phyloP scores from a whole-genome alignment of 306 rosid genomes.

The Castanopsis chinensis region DNA sequence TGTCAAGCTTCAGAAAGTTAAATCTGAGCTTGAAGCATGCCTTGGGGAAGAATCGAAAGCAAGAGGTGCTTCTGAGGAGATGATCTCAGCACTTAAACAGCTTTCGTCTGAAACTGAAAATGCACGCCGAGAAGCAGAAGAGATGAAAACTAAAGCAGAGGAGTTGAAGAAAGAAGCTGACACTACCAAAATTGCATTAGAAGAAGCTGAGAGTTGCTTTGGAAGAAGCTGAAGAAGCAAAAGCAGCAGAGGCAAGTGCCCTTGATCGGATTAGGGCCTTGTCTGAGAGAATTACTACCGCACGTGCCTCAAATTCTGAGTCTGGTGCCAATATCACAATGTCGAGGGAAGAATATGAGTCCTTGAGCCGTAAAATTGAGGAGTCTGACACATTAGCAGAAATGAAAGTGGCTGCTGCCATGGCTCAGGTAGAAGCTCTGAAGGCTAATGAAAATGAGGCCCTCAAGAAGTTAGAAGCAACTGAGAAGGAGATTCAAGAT shows the following conservation, averaged over 20 bases:
- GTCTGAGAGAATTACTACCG: slow-evolving; percentile 74
- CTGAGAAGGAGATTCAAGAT: slow-evolving; percentile 76
- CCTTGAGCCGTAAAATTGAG: slow-evolving; percentile 79
- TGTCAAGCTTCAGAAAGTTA: slow-evolving; percentile 67
- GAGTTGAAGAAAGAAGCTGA: slow-evolving; percentile 75
- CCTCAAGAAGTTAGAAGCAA: slow-evolving; percentile 58
- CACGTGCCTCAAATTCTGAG: slow-evolving; percentile 87
- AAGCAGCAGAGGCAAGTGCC: slow-evolving; percentile 75
- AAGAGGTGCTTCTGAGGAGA: slow-evolving; percentile 73
- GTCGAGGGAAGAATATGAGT: slow-evolving; percentile 79
- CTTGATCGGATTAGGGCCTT: slow-evolving; percentile 69
- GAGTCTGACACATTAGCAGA: slow-evolving; percentile 82
- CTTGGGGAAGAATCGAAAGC: slow-evolving; percentile 70
- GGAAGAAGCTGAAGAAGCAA: slow-evolving; percentile 87
- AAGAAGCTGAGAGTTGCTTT: slow-evolving; percentile 64
- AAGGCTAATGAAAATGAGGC: slow-evolving; percentile 92
- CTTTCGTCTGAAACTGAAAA: slow-evolving; percentile 62
- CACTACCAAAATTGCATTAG: slow-evolving; percentile 53
- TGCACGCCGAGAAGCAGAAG: slow-evolving; percentile 72
- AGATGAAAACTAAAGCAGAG: slow-evolving; percentile 64
- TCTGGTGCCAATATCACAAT: slow-evolving; percentile 70
- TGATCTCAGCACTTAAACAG: slow-evolving; percentile 74
- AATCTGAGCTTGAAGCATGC: slow-evolving; percentile 80
- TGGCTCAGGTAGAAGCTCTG: slow-evolving; percentile 99
- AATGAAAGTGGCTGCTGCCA: slow-evolving; percentile 95